Evolutionary conservation across 2,329 filamentous ascomycete genomes (phyloP).

Genomic region (Monosporascus sp.): DNA sequence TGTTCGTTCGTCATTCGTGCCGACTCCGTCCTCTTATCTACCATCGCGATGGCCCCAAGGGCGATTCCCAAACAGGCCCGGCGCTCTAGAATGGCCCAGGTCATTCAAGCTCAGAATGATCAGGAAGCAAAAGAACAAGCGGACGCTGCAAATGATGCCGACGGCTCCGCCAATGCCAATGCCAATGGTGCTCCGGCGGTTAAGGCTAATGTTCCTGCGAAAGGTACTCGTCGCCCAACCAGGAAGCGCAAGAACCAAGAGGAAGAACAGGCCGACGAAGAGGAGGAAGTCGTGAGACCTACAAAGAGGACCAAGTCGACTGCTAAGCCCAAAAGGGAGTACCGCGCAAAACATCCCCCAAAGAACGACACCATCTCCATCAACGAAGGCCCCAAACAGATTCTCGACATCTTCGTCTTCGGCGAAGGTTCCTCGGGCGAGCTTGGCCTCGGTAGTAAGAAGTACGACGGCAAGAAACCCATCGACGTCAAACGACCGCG

Average conservation of each 20-base stretch:
- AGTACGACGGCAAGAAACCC: constrained; percentile 38
- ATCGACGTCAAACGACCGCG: constrained; percentile 65
- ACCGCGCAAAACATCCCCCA: no score
- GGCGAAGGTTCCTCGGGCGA: constrained; percentile 56
- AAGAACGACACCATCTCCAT: constrained; percentile 2
- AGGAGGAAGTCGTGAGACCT: background rate
- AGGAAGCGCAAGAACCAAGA: constrained; percentile 9
- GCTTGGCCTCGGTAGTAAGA: constrained; percentile 60
- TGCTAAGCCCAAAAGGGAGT: constrained; percentile 13
- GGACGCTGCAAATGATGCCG: background rate
- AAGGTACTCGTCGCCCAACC: constrained; percentile 13
- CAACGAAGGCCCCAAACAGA: constrained; percentile 17
- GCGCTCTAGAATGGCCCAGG: background rate
- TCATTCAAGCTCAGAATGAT: background rate
- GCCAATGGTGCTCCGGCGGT: constrained; percentile 4
- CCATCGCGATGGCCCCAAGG: background rate
- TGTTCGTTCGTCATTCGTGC: background rate
- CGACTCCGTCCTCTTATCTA: background rate
- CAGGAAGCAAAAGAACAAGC: background rate
- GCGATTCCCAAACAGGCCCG: background rate
- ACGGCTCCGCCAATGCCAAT: background rate
- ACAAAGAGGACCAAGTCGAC: constrained; percentile 9
- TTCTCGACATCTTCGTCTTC: constrained; percentile 46
- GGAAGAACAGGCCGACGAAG: constrained; percentile 1
- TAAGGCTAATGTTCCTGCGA: background rate